A percentile compares a stretch with the other conserved stretches of the same genome.
Conservation (phyloP, 345 rosid species). For the Microcos paniculata region DNA sequence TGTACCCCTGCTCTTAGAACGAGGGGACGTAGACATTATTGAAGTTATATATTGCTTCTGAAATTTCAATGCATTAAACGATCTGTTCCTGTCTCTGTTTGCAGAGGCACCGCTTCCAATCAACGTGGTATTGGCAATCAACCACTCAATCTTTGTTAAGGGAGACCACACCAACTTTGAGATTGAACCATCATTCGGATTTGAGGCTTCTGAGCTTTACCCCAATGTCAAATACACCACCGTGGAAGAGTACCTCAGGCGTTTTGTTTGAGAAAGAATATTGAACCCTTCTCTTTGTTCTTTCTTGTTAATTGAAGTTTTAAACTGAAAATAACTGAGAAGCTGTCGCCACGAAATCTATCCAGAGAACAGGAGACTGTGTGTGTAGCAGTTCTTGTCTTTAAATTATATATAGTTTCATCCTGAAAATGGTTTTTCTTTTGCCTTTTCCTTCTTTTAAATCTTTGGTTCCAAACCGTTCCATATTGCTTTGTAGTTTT, state of each 20-base stretch:
- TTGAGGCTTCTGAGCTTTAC: constrained; percentile 78
- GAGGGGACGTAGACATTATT: too few species aligned
- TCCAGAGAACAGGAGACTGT: neutral
- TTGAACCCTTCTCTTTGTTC: neutral
- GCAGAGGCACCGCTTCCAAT: constrained; percentile 58
- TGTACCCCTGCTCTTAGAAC: neutral
- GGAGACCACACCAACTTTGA: constrained; percentile 70
- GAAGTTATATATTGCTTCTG: neutral
- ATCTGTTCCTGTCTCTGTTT: neutral
- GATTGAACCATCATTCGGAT: constrained; percentile 67
- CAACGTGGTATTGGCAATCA: constrained; percentile 43
- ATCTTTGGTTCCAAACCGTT: too few species aligned
- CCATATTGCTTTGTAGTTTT: too few species aligned
- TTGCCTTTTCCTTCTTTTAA: too few species aligned
- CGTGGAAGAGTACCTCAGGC: constrained; percentile 61
- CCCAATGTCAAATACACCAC: constrained; percentile 74
- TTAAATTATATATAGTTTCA: too few species aligned
- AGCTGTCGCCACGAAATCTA: neutral
- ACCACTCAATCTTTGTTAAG: constrained; percentile 62
- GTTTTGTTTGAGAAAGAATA: constrained; percentile 38
- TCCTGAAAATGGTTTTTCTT: too few species aligned
- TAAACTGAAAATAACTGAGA: neutral
- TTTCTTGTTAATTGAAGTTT: neutral
- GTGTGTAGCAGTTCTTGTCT: neutral
- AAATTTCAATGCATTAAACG: neutral